Evolutionary conservation across 192 early-diverging fungal genomes (phyloP).

Genomic region (Coemansia sp.): DNA sequence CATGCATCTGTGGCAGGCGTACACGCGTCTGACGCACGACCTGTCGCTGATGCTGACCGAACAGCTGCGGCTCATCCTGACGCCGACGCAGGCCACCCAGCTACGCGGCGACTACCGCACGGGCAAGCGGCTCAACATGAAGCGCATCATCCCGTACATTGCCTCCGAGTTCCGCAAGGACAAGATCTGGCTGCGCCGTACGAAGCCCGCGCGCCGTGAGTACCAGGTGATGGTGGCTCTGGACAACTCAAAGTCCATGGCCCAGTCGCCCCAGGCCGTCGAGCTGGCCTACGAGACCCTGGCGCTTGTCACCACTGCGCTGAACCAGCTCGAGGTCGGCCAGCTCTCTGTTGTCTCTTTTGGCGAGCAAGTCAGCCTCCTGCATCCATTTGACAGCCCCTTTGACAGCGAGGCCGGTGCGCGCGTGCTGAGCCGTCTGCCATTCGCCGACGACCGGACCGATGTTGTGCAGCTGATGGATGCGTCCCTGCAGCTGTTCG

Average conservation of each 20-base stretch:
- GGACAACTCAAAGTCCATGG: constrained; percentile 98
- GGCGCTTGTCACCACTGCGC: constrained; percentile 85
- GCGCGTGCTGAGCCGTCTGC: constrained; percentile 82
- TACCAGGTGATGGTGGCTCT: constrained; percentile 98
- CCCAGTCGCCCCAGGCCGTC: constrained; percentile 63
- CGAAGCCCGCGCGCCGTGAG: constrained; percentile 92
- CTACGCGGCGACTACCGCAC: constrained; percentile 97
- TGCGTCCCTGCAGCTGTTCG: constrained; percentile 73
- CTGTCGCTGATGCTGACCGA: constrained; percentile 88
- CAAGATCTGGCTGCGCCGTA: constrained; percentile 98
- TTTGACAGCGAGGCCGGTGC: constrained; percentile 91
- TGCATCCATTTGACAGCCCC: constrained; percentile 93
- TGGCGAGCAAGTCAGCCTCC: constrained; percentile 77
- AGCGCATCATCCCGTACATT: constrained; percentile 99
- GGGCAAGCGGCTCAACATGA: constrained; percentile 99
- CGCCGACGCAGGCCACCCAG: constrained; percentile 94
- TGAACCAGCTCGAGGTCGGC: constrained; percentile 93
- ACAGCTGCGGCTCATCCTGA: constrained; percentile 92
- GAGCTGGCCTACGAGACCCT: constrained; percentile 95
- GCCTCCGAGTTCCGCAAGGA: constrained; percentile 99
- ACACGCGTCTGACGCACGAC: constrained; percentile 85
- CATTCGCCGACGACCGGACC: constrained; percentile 88
- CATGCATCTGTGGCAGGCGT: constrained; percentile 80
- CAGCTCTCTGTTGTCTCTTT: constrained; percentile 88
- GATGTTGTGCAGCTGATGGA: constrained; percentile 85